Base-by-base conservation (phyloP, 345 rosid species). In the Syzygium grande region DNA sequence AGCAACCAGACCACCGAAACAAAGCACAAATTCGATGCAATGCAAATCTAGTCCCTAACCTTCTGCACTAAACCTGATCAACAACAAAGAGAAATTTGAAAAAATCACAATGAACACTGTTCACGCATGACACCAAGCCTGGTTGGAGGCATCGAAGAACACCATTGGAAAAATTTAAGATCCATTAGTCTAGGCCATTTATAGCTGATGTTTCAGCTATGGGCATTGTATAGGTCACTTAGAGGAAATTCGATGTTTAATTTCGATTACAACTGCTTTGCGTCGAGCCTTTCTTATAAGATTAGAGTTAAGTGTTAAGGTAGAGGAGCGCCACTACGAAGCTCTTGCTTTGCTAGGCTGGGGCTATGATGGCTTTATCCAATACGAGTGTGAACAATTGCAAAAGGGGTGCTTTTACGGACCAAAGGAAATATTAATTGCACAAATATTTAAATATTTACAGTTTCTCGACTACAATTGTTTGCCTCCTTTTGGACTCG, bases 111-210 rank as follows among this genome's bases (percentile, higher is more conserved):
- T 56, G 61, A 56, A 1, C n/a, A 0, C 61, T 0, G 5, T 56
- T 56, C 10, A 2, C 0, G 5, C 0, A 2, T 0, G 61, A 56
- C 2, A 25, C n/a, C 6, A 5, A 3, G 13, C 61, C 61, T 56
- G 61, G n/a, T 56, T 22, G 0, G 59, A 55, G 59, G 12, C 59
- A 9, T 21, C 4, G 25, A 21, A 55, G 59, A 55, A 55, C 27
- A 22, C 59, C 59, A 25, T 55, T 19, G 23, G 58, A 54, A 54
- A 54, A 54, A 54, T 54, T 3, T 7, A 0, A 54, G 58, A 54
- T 54, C 58, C 2, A 19, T 54, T 54, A 54, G 58, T 19, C 58
- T 54, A 54, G 56, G 56, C 0, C 56, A 54, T 54, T 54, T 55
- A 8, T 55, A 55, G 59, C 5, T 55, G 11, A 55, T 56, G 61